Base-by-base conservation (phyloP, 1,284 basidiomycete genomes). In the Coniferiporia weirii region DNA sequence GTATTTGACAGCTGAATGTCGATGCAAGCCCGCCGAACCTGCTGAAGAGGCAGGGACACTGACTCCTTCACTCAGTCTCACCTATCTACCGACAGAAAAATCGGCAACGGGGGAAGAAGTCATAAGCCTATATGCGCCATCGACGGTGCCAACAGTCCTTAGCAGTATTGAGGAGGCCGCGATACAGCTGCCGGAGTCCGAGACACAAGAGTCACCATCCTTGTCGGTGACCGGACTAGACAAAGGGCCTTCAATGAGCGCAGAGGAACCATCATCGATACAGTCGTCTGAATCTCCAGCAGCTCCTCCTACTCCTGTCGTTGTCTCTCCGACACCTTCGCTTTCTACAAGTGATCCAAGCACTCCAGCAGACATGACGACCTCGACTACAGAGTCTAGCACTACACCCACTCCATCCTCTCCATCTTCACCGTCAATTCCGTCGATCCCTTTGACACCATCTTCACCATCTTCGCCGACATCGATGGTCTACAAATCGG, bases 1-100 rank as follows among this genome's bases (percentile, higher is more conserved):
- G 47, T 75, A 73, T 59, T 62, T 69, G 35, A 71, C 71, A 19
- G 73, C 73, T 52, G 65, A 61, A 71, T 70, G 44, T 38, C 44
- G 45, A n/a, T 63, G 60, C 51, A 75, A 52, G 40, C 44, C 44
- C 35, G 15, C 27, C 7, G 27, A 32, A 10, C 56, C 52, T 17
- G 48, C 36, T 2, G 50, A 52, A 32, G 52, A 59, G 36, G 36
- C 57, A 4, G 43, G 55, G 43, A 32, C 60, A 38, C 40, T 59
- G 35, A 51, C 61, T 19, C 56, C 56, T n/a, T 49, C 57, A 4
- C 36, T 54, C 15, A 60, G 56, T 15, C 35, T 61, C 8, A 53
- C 57, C 6, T 45, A 36, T 19, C 12, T 59, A 27, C 52, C 56
- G 19, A 49, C 56, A 19, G 52, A 54, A 48, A 54, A 56, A 19